Evolutionary conservation across 768 basidiomycete genomes (phyloP).

Genomic region (Mycena rosella): DNA sequence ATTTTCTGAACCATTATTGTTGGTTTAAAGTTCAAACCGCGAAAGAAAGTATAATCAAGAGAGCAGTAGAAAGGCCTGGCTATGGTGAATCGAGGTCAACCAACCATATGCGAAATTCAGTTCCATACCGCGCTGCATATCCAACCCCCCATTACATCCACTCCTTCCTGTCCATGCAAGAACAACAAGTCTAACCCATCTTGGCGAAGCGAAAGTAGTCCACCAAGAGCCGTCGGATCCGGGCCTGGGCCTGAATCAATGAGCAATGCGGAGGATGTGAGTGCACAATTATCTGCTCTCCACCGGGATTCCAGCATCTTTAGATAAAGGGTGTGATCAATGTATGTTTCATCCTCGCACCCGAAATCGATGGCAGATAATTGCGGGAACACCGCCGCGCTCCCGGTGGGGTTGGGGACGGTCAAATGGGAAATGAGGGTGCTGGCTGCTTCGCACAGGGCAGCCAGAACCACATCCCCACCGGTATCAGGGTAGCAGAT

Average conservation of each 20-base stretch:
- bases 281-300: not conserved
- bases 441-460: not conserved
- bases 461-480: too few relatives aligned
- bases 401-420: not conserved
- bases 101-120: not conserved
- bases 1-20: too few relatives aligned
- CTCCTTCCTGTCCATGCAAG: not conserved
- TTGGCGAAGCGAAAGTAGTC: not conserved
- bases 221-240: not conserved
- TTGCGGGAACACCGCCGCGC: not conserved
- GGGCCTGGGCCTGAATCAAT: not conserved
- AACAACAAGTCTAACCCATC: not conserved
- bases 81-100: too few relatives aligned
- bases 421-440: not conserved
- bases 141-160: not conserved
- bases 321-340: not conserved
- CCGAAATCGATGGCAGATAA: not conserved
- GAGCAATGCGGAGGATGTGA: not conserved
- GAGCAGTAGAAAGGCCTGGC: too few relatives aligned
- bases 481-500: too few relatives aligned
- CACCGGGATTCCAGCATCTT: constrained; percentile 4
- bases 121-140: not conserved
- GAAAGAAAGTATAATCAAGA: too few relatives aligned
- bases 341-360: too few relatives aligned
- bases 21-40: too few relatives aligned